Base-by-base conservation (phyloP, 2,329 filamentous ascomycete genomes). In the Juglanconis oblonga region DNA sequence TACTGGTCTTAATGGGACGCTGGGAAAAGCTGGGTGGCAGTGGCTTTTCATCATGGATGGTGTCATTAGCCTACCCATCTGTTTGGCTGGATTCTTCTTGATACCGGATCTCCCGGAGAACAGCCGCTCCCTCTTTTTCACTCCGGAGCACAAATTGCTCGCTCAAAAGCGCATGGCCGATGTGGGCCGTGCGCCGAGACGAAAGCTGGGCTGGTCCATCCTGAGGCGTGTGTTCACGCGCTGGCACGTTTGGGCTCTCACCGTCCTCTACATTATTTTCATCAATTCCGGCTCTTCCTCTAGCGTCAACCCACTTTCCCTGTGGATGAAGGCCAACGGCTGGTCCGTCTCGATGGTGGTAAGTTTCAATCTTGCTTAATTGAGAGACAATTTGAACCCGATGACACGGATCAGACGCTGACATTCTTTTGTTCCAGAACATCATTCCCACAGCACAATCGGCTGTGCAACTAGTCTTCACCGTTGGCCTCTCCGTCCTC, bases 401-500 rank as follows among this genome's bases (percentile, higher is more conserved):
- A 52, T n/a, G 6, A 38, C 54, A 13, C 29, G 10, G 32, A 52
- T 13, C n/a, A 13, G 7, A 17, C 8, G 24, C 33, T 62, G 24
- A 59, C 31, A 32, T 14, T 35, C 10, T 4, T 5, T 4, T n/a
- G 2, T 4, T n/a, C 5, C 24, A 62, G 61, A 83, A 83, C 55
- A 77, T 78, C 14, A 80, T 81, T 44, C 79, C 80, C 0, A 77
- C 79, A 0, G 74, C 74, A 0, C 77, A 71, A 2, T 75, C 71
- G 29, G 71, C 65, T 4, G 64, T 72, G 5, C 70, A 72, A 35
- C 65, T 85, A 1, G 73, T 84, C 4, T 77, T 77, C 7, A 86
- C 83, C 0, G 72, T 87, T 0, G 69, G 73, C 17, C 85, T 78
- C 64, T 84, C 75, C 14, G 86, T 77, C 81, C 77, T 73, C 17